phyloP scores from a whole-genome alignment of 805 yeast genomes.

The Kurtzmaniella fragi region DNA sequence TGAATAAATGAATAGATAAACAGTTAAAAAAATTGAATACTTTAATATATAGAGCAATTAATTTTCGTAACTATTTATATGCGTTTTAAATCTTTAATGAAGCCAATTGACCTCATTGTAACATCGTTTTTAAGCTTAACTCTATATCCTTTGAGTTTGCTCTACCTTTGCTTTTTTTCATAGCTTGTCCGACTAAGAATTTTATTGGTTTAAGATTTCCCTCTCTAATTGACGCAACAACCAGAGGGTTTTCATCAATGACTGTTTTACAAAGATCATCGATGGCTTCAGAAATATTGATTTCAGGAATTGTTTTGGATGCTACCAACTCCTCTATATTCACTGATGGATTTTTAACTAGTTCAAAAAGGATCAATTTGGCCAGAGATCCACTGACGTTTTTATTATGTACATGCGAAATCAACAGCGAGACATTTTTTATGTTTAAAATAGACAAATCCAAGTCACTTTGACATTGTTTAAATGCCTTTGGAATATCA shows the following conservation, averaged over 20 bases:
- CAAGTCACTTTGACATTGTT: conserved; percentile 41
- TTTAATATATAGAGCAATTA: no score
- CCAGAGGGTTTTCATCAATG: conserved; percentile 42
- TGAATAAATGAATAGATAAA: no score
- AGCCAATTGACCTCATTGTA: no score
- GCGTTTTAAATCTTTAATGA: no score
- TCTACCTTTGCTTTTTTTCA: conserved; percentile 73
- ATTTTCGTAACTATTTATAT: no score
- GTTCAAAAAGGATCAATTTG: conserved; percentile 46
- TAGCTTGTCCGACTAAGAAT: conserved; percentile 76
- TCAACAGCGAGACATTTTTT: conserved; percentile 47
- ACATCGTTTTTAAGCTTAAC: conserved; percentile 14
- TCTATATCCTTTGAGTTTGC: conserved; percentile 30
- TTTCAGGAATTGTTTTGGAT: conserved; percentile 27
- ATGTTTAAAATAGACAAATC: conserved; percentile 29
- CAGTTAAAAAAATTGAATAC: no score
- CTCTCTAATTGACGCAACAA: conserved; percentile 48
- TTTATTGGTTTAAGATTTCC: conserved; percentile 71
- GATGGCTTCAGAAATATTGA: conserved; percentile 28
- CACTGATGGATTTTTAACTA: conserved; percentile 48
- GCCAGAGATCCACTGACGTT: background rate
- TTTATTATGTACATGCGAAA: conserved; percentile 37
- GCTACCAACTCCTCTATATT: conserved; percentile 22
- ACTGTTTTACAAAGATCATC: conserved; percentile 42
- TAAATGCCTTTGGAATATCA: conserved; percentile 67